These are phyloP conservation scores for Lineolata rhizophorae DNA, from an alignment of 495 filamentous ascomycete species.

Conservation along the genomic window DNA sequence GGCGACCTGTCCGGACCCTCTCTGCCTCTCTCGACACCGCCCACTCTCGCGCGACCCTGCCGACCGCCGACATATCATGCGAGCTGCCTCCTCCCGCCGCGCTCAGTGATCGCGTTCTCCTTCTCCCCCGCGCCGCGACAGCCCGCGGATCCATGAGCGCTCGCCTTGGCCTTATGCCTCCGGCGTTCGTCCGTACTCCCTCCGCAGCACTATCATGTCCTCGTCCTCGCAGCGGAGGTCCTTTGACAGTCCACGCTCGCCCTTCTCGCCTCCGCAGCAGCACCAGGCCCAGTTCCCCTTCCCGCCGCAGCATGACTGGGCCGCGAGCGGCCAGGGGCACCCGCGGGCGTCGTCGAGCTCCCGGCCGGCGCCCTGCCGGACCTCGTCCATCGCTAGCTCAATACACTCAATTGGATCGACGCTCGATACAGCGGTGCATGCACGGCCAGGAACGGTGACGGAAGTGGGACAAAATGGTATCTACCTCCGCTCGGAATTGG, in stretches of 20 bases:
- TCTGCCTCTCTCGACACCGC: too few species aligned
- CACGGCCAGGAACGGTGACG: constrained; percentile 35
- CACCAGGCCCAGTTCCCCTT: constrained; percentile 15
- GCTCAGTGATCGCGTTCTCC: too few species aligned
- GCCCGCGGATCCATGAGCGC: too few species aligned
- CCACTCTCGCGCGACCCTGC: too few species aligned
- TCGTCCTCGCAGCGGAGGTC: constrained; percentile 14
- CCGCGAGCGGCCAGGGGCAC: constrained; percentile 16
- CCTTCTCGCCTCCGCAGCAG: constrained; percentile 8
- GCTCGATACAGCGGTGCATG: constrained; percentile 38
- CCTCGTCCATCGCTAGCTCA: constrained; percentile 75
- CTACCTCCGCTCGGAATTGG: too few species aligned
- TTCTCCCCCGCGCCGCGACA: too few species aligned
- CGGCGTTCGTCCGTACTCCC: too few species aligned
- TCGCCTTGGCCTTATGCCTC: too few species aligned
- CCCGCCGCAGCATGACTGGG: constrained; percentile 12
- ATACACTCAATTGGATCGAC: constrained; percentile 42
- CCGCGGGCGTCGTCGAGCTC: constrained; percentile 18
- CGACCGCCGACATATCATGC: too few species aligned
- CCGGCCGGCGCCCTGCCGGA: constrained; percentile 43
- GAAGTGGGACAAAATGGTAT: constrained; percentile 66
- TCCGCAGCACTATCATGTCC: too few species aligned
- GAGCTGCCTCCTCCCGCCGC: too few species aligned
- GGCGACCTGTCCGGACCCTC: too few species aligned
- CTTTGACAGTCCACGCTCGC: constrained; percentile 11